Conservation (phyloP, 2,329 filamentous ascomycete species). For the Fusarium azukiicola region DNA sequence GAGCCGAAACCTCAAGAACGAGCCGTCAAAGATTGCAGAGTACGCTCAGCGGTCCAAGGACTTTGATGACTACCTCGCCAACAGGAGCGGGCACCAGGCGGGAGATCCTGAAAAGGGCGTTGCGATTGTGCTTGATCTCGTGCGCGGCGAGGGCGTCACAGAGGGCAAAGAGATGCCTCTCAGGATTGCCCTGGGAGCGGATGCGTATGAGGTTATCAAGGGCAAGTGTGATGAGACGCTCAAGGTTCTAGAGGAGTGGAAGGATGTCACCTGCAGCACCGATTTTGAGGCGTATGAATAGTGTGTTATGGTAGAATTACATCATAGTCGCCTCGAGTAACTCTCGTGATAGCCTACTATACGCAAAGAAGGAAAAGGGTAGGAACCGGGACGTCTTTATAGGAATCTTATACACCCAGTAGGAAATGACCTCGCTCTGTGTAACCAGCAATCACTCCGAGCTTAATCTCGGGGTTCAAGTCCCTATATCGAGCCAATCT, state of each 20-base stretch:
- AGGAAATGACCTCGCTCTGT: neutral
- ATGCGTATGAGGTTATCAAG: constrained; percentile 51
- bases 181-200: constrained; percentile 57
- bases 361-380: no score
- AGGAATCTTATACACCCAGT: neutral
- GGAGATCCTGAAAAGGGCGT: constrained; percentile 26
- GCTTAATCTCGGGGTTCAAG: neutral
- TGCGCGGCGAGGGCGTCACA: constrained; percentile 23
- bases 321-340: no score
- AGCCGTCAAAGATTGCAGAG: constrained; percentile 23
- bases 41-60: constrained; percentile 10
- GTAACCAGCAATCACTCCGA: neutral
- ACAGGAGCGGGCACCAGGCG: neutral
- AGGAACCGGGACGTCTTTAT: no score
- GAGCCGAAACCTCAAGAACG: constrained; percentile 1
- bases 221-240: constrained; percentile 49
- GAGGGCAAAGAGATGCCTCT: constrained; percentile 27
- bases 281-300: constrained; percentile 29
- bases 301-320: no score
- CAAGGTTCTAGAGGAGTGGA: constrained; percentile 49
- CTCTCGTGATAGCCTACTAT: neutral
- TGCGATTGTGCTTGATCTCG: constrained; percentile 23
- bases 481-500: neutral
- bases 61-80: neutral
- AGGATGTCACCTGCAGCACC: constrained; percentile 50